phyloP scores from a whole-genome alignment of 371 early-diverging fungal species.

The Encephalitozoon hellem region DNA sequence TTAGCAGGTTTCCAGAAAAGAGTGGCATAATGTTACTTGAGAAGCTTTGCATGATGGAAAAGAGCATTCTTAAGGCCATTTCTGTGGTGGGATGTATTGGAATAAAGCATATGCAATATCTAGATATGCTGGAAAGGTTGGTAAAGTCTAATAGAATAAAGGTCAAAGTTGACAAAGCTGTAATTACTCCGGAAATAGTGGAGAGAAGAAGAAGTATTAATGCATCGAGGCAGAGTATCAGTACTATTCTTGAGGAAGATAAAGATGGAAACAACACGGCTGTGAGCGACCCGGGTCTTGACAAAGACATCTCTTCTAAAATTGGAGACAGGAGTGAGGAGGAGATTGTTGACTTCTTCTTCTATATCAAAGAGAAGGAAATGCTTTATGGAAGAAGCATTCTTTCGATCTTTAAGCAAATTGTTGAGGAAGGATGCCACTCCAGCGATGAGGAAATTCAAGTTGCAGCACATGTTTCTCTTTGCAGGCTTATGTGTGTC shows the following conservation, averaged over 20 bases:
- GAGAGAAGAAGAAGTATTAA: conserved; percentile 57
- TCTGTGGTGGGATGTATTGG: conserved; percentile 56
- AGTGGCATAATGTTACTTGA: conserved; percentile 13
- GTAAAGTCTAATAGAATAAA: conserved; percentile 35
- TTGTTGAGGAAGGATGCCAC: conserved; percentile 31
- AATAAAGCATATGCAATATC: conserved; percentile 49
- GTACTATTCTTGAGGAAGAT: conserved; percentile 37
- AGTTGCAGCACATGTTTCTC: conserved; percentile 7
- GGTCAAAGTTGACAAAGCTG: not conserved
- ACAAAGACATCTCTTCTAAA: not conserved
- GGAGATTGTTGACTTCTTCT: conserved; percentile 59
- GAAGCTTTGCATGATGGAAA: not conserved
- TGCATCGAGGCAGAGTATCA: conserved; percentile 44
- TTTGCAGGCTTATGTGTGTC: conserved; percentile 37
- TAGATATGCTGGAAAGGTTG: conserved; percentile 53
- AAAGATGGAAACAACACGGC: not conserved
- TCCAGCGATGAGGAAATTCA: not conserved
- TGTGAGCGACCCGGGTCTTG: not conserved
- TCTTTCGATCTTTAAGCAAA: conserved; percentile 31
- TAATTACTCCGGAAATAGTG: conserved; percentile 40
- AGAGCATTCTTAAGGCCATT: conserved; percentile 35
- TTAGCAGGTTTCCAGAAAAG: conserved; percentile 34
- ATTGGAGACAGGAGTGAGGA: conserved; percentile 47
- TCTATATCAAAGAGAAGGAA: conserved; percentile 58
- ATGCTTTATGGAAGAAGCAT: conserved; percentile 50